A percentile compares a stretch with the other conserved stretches of the same genome.
These are phyloP conservation scores for Avicennia marina DNA, from an alignment of 257 asterid species.

Conservation along the genomic window DNA sequence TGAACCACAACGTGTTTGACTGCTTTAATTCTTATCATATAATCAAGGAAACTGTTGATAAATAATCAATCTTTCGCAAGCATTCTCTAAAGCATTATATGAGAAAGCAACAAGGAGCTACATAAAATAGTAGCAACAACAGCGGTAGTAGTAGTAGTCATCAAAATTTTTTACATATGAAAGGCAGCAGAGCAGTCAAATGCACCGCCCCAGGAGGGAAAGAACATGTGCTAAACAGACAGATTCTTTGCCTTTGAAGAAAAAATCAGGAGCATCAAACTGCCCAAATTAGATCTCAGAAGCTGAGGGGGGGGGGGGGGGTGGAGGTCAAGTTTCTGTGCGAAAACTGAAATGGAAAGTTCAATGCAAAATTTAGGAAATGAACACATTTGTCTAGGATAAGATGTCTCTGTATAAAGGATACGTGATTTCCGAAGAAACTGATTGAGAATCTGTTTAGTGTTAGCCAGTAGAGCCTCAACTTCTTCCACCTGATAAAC, in stretches of 20 bases:
- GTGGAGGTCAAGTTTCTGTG: too few relatives aligned
- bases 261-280: too few relatives aligned
- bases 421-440: constrained; percentile 82
- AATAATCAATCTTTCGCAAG: background rate
- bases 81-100: constrained; percentile 4
- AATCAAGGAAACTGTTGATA: constrained; percentile 52
- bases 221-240: too few relatives aligned
- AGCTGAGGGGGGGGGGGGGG: too few relatives aligned
- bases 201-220: too few relatives aligned
- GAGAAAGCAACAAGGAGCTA: background rate
- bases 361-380: constrained; percentile 5
- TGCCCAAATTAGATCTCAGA: too few relatives aligned
- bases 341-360: too few relatives aligned
- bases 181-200: too few relatives aligned
- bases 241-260: too few relatives aligned
- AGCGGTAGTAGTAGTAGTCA: too few relatives aligned
- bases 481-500: constrained; percentile 63
- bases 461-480: constrained; percentile 91
- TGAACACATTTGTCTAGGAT: background rate
- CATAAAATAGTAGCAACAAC: too few relatives aligned
- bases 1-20: constrained; percentile 55
- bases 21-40: constrained; percentile 58
- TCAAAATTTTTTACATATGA: too few relatives aligned
- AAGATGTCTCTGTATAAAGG: constrained; percentile 28
- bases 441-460: constrained; percentile 86